Percentiles rank a stretch among this genome's conserved stretches.
Evolutionary conservation across 1,284 basidiomycete species (phyloP).

Genomic region (Trichosporon asahii): DNA sequence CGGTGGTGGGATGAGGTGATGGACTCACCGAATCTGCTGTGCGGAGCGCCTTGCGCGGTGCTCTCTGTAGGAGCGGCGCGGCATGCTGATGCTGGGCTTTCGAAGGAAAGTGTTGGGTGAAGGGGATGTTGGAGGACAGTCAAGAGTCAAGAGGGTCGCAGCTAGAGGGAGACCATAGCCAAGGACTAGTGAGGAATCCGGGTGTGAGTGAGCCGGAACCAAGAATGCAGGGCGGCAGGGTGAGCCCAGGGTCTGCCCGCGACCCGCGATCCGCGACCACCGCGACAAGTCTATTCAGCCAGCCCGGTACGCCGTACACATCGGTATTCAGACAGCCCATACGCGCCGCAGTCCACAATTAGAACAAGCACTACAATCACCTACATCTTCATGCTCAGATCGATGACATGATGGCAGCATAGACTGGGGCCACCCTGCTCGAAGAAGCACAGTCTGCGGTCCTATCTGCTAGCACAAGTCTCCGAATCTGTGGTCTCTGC

Average conservation of each 20-base stretch:
- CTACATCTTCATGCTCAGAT: no score
- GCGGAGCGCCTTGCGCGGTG: constrained; percentile 22
- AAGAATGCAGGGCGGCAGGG: neutral
- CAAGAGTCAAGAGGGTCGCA: neutral
- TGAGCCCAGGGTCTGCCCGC: neutral
- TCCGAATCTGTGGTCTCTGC: neutral
- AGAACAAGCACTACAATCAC: no score
- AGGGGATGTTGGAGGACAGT: neutral
- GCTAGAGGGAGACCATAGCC: neutral
- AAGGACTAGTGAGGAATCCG: neutral
- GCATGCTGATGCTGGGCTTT: constrained; percentile 13
- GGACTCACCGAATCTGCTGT: constrained; percentile 16
- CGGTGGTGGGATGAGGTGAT: neutral
- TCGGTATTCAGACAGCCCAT: neutral
- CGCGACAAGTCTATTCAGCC: neutral
- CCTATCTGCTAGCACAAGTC: neutral
- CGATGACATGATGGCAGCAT: no score
- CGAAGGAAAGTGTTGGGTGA: neutral
- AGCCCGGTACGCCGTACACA: no score
- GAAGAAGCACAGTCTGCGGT: neutral
- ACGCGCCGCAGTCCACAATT: neutral
- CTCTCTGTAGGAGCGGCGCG: constrained; percentile 23
- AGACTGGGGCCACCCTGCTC: no score
- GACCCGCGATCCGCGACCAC: constrained; percentile 3
- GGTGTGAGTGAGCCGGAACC: neutral